These are phyloP conservation scores for Rhizopogon vulgaris DNA, from an alignment of 768 basidiomycete genomes.

Conservation along the genomic window DNA sequence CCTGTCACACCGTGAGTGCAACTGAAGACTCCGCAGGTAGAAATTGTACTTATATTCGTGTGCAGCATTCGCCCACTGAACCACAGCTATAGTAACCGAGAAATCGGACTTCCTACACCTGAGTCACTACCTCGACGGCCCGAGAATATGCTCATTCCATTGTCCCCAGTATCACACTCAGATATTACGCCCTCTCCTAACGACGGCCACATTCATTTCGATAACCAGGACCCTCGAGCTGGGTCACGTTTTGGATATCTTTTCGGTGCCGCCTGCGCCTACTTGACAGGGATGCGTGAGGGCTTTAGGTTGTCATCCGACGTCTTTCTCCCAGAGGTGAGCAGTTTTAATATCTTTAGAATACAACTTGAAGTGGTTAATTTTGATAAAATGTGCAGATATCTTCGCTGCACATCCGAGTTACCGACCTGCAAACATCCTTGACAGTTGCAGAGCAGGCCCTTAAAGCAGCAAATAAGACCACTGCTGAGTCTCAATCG, in stretches of 20 bases:
- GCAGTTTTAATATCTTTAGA: too few species aligned
- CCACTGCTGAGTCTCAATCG: background rate
- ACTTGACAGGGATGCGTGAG: background rate
- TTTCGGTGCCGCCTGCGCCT: background rate
- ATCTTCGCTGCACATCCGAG: background rate
- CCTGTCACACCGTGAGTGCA: background rate
- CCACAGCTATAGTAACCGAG: background rate
- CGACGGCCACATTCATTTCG: background rate
- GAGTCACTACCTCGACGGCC: slow-evolving; percentile 1
- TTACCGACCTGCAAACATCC: background rate
- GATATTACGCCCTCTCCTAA: background rate
- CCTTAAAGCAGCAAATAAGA: background rate
- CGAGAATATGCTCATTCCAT: background rate
- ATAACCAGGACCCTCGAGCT: background rate
- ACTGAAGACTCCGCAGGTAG: background rate
- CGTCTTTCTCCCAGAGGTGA: background rate
- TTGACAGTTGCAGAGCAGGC: background rate
- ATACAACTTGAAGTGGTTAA: background rate
- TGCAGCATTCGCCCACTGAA: background rate
- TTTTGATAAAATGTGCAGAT: background rate
- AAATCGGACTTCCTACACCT: background rate
- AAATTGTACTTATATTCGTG: background rate
- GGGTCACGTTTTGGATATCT: background rate
- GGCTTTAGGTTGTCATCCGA: background rate
- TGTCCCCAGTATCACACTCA: background rate